A percentile compares a stretch with the other conserved stretches of the same genome.
Conservation (phyloP, 331 rosid genomes). For the Acacia concinna region DNA sequence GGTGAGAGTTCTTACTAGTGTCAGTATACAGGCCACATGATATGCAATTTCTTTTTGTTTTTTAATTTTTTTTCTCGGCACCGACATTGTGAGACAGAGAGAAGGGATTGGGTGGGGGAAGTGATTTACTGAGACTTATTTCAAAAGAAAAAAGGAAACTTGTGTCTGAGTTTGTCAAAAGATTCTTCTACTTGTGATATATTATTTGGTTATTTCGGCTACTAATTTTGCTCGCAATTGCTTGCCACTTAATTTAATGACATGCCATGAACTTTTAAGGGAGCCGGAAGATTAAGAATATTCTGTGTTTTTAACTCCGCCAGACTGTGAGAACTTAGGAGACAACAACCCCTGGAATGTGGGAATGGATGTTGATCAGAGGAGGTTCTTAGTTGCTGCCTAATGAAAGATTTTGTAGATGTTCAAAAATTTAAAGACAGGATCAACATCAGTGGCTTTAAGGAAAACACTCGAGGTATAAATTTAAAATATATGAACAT, state of each 20-base stretch:
- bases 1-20: conserved; percentile 1
- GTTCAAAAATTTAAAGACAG: background rate
- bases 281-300: background rate
- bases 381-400: background rate
- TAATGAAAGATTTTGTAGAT: background rate
- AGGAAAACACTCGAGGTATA: background rate
- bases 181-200: conserved; percentile 8
- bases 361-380: background rate
- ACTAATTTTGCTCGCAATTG: conserved; percentile 4
- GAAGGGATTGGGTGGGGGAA: background rate
- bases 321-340: background rate
- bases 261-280: background rate
- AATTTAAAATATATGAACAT: background rate
- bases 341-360: background rate
- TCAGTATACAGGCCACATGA: conserved; percentile 17
- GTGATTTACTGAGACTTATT: conserved; percentile 11
- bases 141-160: conserved; percentile 32
- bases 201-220: conserved; percentile 11
- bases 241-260: background rate
- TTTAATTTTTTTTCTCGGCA: background rate
- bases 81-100: conserved; percentile 27
- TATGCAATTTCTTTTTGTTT: conserved; percentile 1
- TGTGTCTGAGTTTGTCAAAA: conserved; percentile 36
- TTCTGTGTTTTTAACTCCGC: background rate
- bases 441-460: background rate